Conservation (phyloP, 1,284 basidiomycete genomes). For the Ganoderma sp. region DNA sequence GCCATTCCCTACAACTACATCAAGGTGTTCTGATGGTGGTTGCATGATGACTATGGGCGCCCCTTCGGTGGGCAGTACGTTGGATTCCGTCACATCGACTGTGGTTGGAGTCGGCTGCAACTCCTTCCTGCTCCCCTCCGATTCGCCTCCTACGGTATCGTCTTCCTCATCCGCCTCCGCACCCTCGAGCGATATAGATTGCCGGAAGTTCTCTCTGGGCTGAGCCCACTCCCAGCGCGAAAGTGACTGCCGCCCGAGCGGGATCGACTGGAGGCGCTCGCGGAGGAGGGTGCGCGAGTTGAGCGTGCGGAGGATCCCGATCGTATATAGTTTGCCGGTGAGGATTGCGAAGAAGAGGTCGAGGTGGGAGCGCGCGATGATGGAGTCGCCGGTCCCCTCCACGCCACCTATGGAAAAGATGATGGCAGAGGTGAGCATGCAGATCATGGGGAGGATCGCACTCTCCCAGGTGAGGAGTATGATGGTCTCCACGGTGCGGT, state of each 20-base stretch:
- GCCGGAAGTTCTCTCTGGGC: conserved; percentile 7
- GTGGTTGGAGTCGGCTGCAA: neutral
- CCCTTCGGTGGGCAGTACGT: neutral
- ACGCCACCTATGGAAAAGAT: conserved; percentile 50
- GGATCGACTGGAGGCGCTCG: conserved; percentile 46
- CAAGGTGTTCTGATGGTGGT: neutral
- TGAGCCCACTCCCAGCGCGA: conserved; percentile 40
- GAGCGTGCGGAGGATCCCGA: conserved; percentile 53
- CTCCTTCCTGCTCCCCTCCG: neutral
- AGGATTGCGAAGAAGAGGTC: conserved; percentile 55
- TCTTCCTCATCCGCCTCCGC: neutral
- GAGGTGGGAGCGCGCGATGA: conserved; percentile 42
- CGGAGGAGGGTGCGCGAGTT: conserved; percentile 52
- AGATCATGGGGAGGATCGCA: conserved; percentile 51
- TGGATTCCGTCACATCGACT: conserved; percentile 1
- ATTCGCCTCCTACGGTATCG: neutral
- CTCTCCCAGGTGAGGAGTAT: conserved; percentile 56
- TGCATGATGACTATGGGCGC: neutral
- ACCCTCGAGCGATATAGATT: neutral
- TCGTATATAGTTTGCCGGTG: conserved; percentile 56
- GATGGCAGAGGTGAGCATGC: conserved; percentile 49
- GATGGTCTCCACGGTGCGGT: conserved; percentile 50
- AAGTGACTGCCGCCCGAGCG: conserved; percentile 48
- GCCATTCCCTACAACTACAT: neutral
- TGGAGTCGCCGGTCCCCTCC: neutral